These are phyloP conservation scores for Grosmannia huntii DNA, from an alignment of 2,329 filamentous ascomycete genomes.

Conservation along the genomic window DNA sequence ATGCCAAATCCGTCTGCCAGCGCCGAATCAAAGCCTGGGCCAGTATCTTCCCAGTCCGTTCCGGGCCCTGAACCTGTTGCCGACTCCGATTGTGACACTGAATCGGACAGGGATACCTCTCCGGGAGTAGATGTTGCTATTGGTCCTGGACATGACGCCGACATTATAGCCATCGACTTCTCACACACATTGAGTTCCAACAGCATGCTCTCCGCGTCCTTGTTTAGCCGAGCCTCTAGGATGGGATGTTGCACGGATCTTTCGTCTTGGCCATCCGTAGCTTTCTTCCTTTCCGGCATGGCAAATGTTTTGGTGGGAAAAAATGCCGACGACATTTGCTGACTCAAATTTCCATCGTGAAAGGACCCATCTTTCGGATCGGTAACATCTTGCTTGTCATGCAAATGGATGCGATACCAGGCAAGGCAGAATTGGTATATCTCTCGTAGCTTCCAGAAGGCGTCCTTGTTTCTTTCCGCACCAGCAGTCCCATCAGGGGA, in stretches of 20 bases:
- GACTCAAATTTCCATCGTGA: background rate
- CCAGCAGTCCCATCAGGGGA: background rate
- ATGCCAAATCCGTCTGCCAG: background rate
- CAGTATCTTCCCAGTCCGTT: background rate
- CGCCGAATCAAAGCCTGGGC: background rate
- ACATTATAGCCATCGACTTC: background rate
- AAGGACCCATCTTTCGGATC: background rate
- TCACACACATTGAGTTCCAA: background rate
- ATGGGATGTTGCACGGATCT: background rate
- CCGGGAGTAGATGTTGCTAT: background rate
- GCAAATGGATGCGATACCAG: slow-evolving; percentile 8
- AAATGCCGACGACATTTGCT: slow-evolving; percentile 2
- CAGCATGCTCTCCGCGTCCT: slow-evolving; percentile 1
- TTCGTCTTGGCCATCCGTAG: background rate
- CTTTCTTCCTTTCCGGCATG: background rate
- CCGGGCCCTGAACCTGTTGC: background rate
- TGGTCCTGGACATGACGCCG: background rate
- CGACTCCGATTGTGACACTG: background rate
- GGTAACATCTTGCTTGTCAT: background rate
- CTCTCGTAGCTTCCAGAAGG: slow-evolving; percentile 11
- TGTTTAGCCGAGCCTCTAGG: background rate
- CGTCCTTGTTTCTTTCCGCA: slow-evolving; percentile 3
- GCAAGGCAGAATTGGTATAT: slow-evolving; percentile 6
- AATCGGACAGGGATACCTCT: background rate
- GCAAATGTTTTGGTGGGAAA: slow-evolving; percentile 2